phyloP scores from a whole-genome alignment of 2,329 filamentous ascomycete species.

The Colletotrichum camelliae region DNA sequence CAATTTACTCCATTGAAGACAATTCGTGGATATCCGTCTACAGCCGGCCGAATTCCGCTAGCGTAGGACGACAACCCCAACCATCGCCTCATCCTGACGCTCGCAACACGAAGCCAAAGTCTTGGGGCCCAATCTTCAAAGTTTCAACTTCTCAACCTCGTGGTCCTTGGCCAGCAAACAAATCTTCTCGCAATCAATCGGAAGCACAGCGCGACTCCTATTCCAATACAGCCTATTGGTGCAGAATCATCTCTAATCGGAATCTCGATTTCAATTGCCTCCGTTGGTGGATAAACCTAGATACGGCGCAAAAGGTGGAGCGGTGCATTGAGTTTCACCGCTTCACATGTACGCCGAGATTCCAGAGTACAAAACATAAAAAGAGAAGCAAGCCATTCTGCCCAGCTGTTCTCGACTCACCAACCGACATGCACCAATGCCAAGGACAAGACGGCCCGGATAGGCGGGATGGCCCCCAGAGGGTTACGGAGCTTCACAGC shows the following conservation, averaged over 20 bases:
- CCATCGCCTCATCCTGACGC: background rate
- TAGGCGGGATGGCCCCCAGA: background rate
- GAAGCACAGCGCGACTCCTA: background rate
- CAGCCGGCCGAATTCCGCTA: background rate
- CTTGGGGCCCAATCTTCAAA: background rate
- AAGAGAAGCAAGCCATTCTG: slow-evolving; percentile 12
- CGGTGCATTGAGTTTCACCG: background rate
- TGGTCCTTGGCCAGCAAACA: background rate
- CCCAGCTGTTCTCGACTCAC: background rate
- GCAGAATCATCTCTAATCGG: background rate
- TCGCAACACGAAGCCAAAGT: background rate
- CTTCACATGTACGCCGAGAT: slow-evolving; percentile 13
- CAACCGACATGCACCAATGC: background rate
- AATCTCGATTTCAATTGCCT: background rate
- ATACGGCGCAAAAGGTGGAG: slow-evolving; percentile 2
- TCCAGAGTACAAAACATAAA: slow-evolving; percentile 4
- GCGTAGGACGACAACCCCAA: background rate
- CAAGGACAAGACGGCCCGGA: slow-evolving; percentile 10
- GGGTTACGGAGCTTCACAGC: background rate
- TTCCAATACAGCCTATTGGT: background rate
- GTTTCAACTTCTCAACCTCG: background rate
- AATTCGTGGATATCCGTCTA: slow-evolving; percentile 11
- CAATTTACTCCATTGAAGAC: background rate
- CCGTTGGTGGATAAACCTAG: slow-evolving; percentile 20
- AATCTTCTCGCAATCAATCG: background rate